A percentile compares a stretch with the other conserved stretches of the same genome.
Conservation (phyloP, 306 rosid genomes). For the Vigna reflexopilosa region DNA sequence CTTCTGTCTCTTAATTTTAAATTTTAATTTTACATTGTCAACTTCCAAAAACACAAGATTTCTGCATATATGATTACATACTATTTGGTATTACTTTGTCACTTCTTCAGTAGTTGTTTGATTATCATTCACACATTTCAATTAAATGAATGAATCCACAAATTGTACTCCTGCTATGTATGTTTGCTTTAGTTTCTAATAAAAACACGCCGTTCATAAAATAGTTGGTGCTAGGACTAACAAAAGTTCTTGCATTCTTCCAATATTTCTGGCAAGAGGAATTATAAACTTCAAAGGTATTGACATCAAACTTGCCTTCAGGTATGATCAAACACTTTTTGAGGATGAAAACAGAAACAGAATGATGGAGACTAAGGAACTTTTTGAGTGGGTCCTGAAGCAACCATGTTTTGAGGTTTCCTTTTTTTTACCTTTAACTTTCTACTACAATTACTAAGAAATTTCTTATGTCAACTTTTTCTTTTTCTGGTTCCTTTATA, state of each 20-base stretch:
- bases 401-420: slow-evolving; percentile 96
- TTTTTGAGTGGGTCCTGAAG: slow-evolving; percentile 93
- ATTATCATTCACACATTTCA: not conserved
- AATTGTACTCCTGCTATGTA: not conserved
- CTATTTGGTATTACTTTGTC: not conserved
- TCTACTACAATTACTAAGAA: not conserved
- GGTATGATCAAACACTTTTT: slow-evolving; percentile 98
- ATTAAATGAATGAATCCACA: not conserved
- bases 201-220: not conserved
- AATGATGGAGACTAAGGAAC: slow-evolving; percentile 97
- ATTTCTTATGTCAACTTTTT: slow-evolving; percentile 24
- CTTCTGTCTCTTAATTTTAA: not conserved
- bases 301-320: slow-evolving; percentile 51
- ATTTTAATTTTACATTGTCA: not conserved
- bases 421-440: slow-evolving; percentile 37
- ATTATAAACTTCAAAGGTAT: slow-evolving; percentile 31
- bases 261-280: slow-evolving; percentile 1
- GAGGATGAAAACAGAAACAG: slow-evolving; percentile 95
- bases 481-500: slow-evolving; percentile 11
- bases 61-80: not conserved
- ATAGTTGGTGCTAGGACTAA: slow-evolving; percentile 2
- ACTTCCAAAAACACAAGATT: not conserved
- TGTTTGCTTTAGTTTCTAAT: slow-evolving; percentile 18
- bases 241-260: slow-evolving; percentile 7
- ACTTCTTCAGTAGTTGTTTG: not conserved